Percentiles rank a stretch among this genome's conserved stretches.
phyloP scores from a whole-genome alignment of 2,329 filamentous ascomycete species.

The Arthrobotrys sinensis region DNA sequence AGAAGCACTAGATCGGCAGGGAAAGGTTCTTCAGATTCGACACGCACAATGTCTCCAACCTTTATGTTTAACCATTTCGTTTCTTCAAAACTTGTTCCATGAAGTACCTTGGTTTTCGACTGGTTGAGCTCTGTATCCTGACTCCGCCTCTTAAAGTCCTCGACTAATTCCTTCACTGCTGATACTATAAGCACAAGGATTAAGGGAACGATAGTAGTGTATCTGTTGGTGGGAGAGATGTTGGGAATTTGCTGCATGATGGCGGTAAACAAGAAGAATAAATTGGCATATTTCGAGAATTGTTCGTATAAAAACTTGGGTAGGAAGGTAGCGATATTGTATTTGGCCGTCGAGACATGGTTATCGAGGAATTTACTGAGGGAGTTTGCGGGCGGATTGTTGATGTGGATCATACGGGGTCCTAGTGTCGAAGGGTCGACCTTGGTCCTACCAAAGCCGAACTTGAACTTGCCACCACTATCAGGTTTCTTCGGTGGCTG shows the following conservation, averaged over 20 bases:
- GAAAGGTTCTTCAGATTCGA: constrained; percentile 95
- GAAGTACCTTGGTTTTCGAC: constrained; percentile 85
- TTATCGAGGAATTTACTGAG: constrained; percentile 94
- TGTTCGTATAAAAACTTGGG: constrained; percentile 98
- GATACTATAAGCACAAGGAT: constrained; percentile 93
- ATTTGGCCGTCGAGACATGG: constrained; percentile 97
- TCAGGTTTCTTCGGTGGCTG: constrained; percentile 71
- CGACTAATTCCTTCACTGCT: constrained; percentile 91
- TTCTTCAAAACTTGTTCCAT: constrained; percentile 86
- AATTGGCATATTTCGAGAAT: constrained; percentile 98
- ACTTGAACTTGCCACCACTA: constrained; percentile 85
- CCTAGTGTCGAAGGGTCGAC: constrained; percentile 91
- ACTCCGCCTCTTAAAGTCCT: constrained; percentile 90
- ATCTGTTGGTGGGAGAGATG: constrained; percentile 93
- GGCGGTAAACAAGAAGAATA: constrained; percentile 99
- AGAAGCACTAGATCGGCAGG: constrained; percentile 93
- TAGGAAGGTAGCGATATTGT: constrained; percentile 91
- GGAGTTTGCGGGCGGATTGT: constrained; percentile 93
- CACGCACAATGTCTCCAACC: constrained; percentile 91
- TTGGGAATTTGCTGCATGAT: constrained; percentile 94
- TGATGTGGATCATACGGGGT: constrained; percentile 92
- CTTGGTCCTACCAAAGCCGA: constrained; percentile 87
- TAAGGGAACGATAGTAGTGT: constrained; percentile 96
- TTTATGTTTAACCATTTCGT: constrained; percentile 94
- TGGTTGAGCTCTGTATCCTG: constrained; percentile 90